A percentile compares a stretch with the other conserved stretches of the same genome.
Evolutionary conservation across 176 grass and related monocot genomes (phyloP).

Genomic region (Oryza longistaminata): DNA sequence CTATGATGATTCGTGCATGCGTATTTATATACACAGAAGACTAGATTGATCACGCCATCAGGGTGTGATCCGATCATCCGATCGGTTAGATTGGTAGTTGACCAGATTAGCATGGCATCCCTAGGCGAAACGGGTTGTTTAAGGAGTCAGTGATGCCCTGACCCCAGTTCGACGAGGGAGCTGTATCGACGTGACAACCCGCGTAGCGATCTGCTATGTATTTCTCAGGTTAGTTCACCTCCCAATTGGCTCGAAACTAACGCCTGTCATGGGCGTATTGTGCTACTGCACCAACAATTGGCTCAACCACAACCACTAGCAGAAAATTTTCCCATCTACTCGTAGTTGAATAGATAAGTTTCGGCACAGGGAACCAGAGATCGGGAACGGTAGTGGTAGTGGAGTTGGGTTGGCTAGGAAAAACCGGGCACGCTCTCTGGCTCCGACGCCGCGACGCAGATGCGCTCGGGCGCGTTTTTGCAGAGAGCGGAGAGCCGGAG

Average conservation of each 20-base stretch:
- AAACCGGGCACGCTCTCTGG: too few relatives aligned
- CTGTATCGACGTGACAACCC: neutral
- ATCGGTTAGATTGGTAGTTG: conserved; percentile 13
- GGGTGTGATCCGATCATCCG: neutral
- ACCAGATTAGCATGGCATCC: neutral
- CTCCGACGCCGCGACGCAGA: too few relatives aligned
- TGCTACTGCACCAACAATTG: conserved; percentile 5
- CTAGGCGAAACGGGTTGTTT: neutral
- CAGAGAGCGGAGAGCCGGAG: too few relatives aligned
- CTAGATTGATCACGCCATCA: neutral
- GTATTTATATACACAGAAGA: neutral
- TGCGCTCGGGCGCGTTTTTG: too few relatives aligned
- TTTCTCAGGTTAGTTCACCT: conserved; percentile 23
- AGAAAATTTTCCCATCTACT: neutral
- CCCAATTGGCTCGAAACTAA: neutral
- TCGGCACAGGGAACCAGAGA: neutral
- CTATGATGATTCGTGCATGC: neutral
- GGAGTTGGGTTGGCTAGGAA: too few relatives aligned
- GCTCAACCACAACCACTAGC: neutral
- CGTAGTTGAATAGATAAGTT: neutral
- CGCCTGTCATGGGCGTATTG: neutral
- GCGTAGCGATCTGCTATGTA: neutral
- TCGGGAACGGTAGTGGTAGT: too few relatives aligned
- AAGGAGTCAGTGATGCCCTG: neutral
- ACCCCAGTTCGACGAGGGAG: neutral